Evolutionary conservation across 1,139 yeast genomes (phyloP), one percentile per base, ranked within the genome.

Genomic region (Suhomyces panamericanus): DNA sequence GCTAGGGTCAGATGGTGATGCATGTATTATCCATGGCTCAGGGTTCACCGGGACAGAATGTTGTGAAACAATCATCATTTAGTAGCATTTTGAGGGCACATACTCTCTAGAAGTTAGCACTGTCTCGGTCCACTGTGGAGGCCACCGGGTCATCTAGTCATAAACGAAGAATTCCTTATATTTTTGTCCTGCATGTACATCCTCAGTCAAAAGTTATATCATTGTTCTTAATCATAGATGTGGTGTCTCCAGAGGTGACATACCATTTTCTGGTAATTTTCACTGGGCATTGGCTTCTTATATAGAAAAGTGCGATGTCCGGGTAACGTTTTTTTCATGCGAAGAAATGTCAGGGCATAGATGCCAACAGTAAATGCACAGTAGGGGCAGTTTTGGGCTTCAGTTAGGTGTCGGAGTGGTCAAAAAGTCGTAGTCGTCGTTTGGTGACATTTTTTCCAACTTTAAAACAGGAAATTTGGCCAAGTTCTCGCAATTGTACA

Each of bases 1-100:
- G 41, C 39, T 39, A 13, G 9, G 52, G 56, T 85, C 93, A 85
- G 93, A 83, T 85, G 95, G 95, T 85, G 93, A 85, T 85, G 95
- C 95, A 85, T 85, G 93, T 80, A 66, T 70, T 76, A 77, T 75
- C 80, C 81, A 67, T 69, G 78, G 80, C 65, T 75, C 80, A 75
- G 77, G 85, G 72, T 66, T 83, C 88, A 78, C 87, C 82, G 76
- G 43, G 81, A 70, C 64, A 59, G 63, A 46, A 60, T 64, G 69
- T 64, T 68, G 74, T 67, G 75, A 58, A 57, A 67, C 65, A 52
- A 62, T 70, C 75, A 70, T 70, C 76, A 69, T 65, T 48, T 47
- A 54, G 54, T 48, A 42, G 44, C 44, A 42, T 33, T 20, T 28
- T 32, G 15, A 34, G 22, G 37, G 29, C 33, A 42, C 44, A 42